Conservation (phyloP, 202 grass and related monocot genomes). For the Cymbopogon flexuosus region DNA sequence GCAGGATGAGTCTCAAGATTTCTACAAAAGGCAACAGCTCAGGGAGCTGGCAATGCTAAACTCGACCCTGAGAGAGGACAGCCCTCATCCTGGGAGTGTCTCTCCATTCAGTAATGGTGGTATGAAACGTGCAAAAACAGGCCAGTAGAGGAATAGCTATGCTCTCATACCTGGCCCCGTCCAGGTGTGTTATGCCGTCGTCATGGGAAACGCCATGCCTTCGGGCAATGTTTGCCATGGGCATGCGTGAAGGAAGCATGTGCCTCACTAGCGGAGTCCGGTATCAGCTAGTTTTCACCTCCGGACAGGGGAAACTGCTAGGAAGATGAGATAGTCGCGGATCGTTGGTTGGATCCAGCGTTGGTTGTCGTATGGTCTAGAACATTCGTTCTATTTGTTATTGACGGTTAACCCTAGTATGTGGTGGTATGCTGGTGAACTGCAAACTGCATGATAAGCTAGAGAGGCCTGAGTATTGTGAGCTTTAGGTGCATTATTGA, state of each 20-base stretch:
- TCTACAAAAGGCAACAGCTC: slow-evolving; percentile 94
- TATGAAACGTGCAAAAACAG: slow-evolving; percentile 85
- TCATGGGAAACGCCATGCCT: slow-evolving; percentile 21
- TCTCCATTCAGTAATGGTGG: slow-evolving; percentile 72
- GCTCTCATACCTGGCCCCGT: slow-evolving; percentile 15
- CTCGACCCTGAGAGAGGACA: slow-evolving; percentile 75
- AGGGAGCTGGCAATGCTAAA: slow-evolving; percentile 94
- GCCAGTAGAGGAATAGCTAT: slow-evolving; percentile 43
- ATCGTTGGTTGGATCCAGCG: slow-evolving; percentile 18
- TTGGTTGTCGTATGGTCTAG: slow-evolving; percentile 51
- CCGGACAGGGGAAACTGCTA: slow-evolving; percentile 7
- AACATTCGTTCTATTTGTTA: slow-evolving; percentile 84
- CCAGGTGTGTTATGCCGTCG: slow-evolving; percentile 6
- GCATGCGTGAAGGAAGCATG: slow-evolving; percentile 39
- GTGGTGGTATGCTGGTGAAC: slow-evolving; percentile 46
- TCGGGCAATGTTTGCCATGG: slow-evolving; percentile 15
- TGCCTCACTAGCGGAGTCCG: slow-evolving; percentile 36
- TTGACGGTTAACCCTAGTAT: slow-evolving; percentile 61
- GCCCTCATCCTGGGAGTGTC: slow-evolving; percentile 77
- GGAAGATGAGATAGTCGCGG: slow-evolving; percentile 21
- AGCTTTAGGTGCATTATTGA: slow-evolving; percentile 43
- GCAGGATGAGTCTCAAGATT: slow-evolving; percentile 92
- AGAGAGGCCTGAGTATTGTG: slow-evolving; percentile 39
- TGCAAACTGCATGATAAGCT: slow-evolving; percentile 37
- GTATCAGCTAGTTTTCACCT: slow-evolving; percentile 7